Evolutionary conservation across 352 stramenopile genomes (phyloP), one percentile per base, ranked within the genome.

Genomic region (Globisporangium cederbergense): DNA sequence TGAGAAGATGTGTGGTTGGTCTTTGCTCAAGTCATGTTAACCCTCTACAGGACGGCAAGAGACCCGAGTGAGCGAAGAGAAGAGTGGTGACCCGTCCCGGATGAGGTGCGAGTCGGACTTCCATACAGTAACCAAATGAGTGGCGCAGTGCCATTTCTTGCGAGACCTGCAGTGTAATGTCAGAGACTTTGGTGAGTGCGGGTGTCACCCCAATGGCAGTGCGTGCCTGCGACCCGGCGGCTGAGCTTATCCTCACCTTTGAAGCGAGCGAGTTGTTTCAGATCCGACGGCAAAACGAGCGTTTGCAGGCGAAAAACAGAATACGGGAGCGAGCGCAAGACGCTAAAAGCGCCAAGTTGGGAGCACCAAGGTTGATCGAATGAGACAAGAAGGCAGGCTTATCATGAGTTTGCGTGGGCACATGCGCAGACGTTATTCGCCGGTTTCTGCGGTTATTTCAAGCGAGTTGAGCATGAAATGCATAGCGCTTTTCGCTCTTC

Each of bases 341-440:
- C 13, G 22, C 18, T 25, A 20, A 55, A 55, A 25, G 30, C 36
- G 20, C 28, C 51, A 25, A 36, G 36, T 57, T 57, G 16, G 28
- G 51, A 43, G 51, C 51, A 49, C 14, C 8, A 10, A 40, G 50
- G 40, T 13, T 14, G 40, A 18, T 18, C n/a, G 43, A 49, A 14
- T 58, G 51, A 42, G 51, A 58, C 51, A 42, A 58, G 30, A 30
- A 9, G 18, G 4, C 22, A 16, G 50, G 25, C 13, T 40, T 14
- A 14, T 42, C 36, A 42, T 42, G 36, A 42, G 9, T 42, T 14
- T 14, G 36, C 36, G 36, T 42, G 36, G 36, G 16, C 28, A 1
- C 5, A 43, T 57, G 51, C 51, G 51, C 16, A 58, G 51, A 58
- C 51, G 51, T 58, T 58, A 43, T 58, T 58, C 51, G 28, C 51